phyloP scores from a whole-genome alignment of 2,329 filamentous ascomycete species.

The Aspergillus floridensis region DNA sequence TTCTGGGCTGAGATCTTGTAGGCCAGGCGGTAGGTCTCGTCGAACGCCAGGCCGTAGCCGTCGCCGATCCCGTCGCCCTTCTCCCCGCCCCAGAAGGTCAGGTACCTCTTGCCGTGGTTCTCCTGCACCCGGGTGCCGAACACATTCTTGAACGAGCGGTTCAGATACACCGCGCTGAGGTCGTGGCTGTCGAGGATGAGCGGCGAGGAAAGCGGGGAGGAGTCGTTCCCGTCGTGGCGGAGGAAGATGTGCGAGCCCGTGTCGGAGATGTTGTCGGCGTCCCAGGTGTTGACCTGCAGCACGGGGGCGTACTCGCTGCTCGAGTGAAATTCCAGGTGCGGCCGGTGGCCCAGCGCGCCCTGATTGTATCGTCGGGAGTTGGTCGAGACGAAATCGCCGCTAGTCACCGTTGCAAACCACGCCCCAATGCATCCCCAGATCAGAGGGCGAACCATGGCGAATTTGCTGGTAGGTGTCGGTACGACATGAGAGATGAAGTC shows the following conservation, averaged over 20 bases:
- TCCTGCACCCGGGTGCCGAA: slow-evolving; percentile 11
- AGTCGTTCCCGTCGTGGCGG: slow-evolving; percentile 10
- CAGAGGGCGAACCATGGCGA: slow-evolving; percentile 1
- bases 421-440: slow-evolving; percentile 1
- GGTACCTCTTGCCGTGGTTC: slow-evolving; percentile 8
- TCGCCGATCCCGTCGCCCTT: slow-evolving; percentile 10
- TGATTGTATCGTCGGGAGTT: slow-evolving; percentile 5
- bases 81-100: slow-evolving; percentile 12
- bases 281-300: slow-evolving; percentile 9
- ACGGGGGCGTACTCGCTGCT: slow-evolving; percentile 9
- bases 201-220: slow-evolving; percentile 7
- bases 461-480: neutral
- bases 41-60: slow-evolving; percentile 10
- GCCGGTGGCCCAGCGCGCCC: slow-evolving; percentile 8
- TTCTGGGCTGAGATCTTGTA: slow-evolving; percentile 9
- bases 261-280: slow-evolving; percentile 1
- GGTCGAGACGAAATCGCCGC: slow-evolving; percentile 3
- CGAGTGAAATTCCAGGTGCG: slow-evolving; percentile 9
- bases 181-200: slow-evolving; percentile 9
- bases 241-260: slow-evolving; percentile 11
- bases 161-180: slow-evolving; percentile 9
- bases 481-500: neutral
- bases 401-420: neutral
- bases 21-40: slow-evolving; percentile 8
- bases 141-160: slow-evolving; percentile 10